Base-by-base conservation (phyloP, 257 asterid genomes). In the Fraxinus anomala region DNA sequence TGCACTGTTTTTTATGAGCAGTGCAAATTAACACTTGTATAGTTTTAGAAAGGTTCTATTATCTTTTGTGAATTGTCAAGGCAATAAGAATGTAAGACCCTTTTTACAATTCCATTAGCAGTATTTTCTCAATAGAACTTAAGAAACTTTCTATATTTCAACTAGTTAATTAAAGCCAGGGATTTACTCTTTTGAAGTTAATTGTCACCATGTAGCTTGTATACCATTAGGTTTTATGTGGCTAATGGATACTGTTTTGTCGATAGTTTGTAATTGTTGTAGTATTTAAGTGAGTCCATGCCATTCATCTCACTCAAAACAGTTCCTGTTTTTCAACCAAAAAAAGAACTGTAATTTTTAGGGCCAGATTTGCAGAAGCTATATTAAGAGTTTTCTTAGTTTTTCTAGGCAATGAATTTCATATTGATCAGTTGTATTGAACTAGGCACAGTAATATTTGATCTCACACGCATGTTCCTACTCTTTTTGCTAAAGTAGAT, bases 131-230 rank as follows among this genome's bases (percentile, higher is more conserved):
- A 59, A 21, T 7, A 23, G 28, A 59, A 21, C 28, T 8, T 7
- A 7, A 33, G 54, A 24, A 39, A 71, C 6, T 68, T 71, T 19
- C 76, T 24, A 26, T 39, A 39, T 44, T 40, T 78, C 73, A 72
- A 14, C 47, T 28, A 34, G 49, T 66, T 31, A 65, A 54, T 73
- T 66, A 61, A 31, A 66, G 19, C 65, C 74, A 37, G 26, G 26
- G 11, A 28, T 63, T 17, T 61, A 19, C n/a, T 72, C 24, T 36
- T 36, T 78, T 68, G 56, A 75, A 75, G 68, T 40, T 73, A 3
- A 49, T 4, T 59, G 68, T 23, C 67, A 13, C 5, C 72, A 44
- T 66, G 8, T 36, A 42, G 68, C 73, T 78, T 42, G 68, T 42
- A 33, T 19, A 54, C 39, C 19, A 31, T 56, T 36, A 42, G 72